Percentiles rank a stretch among this genome's conserved stretches.
Evolutionary conservation across 2,329 filamentous ascomycete species (phyloP).

Genomic region (Colletotrichum navitas): DNA sequence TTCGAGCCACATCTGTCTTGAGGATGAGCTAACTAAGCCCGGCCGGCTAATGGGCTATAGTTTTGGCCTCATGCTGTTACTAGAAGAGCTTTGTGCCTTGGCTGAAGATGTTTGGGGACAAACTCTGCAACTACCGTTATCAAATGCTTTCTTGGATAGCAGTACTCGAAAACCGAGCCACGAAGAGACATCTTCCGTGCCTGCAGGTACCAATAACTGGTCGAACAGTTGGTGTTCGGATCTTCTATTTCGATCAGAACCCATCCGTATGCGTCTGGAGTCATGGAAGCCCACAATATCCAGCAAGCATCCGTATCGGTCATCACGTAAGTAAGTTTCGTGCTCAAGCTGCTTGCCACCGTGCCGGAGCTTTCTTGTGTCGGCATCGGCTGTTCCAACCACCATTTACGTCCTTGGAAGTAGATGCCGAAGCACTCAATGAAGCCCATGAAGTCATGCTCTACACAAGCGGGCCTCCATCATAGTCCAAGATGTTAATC

Average conservation of each 20-base stretch:
- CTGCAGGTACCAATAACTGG: slow-evolving; percentile 16
- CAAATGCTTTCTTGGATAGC: background rate
- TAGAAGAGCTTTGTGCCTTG: slow-evolving; percentile 47
- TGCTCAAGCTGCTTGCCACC: slow-evolving; percentile 47
- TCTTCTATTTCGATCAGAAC: slow-evolving; percentile 41
- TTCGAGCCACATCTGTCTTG: slow-evolving; percentile 47
- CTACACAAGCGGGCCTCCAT: slow-evolving; percentile 44
- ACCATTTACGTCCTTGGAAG: slow-evolving; percentile 42
- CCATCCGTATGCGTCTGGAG: slow-evolving; percentile 42
- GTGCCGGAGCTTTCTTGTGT: slow-evolving; percentile 46
- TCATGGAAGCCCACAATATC: slow-evolving; percentile 46
- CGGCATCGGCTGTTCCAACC: slow-evolving; percentile 47
- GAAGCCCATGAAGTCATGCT: slow-evolving; percentile 49
- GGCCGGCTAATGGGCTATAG: slow-evolving; percentile 51
- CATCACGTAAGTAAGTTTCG: slow-evolving; percentile 48
- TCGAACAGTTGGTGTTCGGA: slow-evolving; percentile 1
- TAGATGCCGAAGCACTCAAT: slow-evolving; percentile 45
- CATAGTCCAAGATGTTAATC: slow-evolving; percentile 48
- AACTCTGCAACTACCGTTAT: background rate
- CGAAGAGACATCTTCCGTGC: background rate
- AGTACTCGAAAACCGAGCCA: background rate
- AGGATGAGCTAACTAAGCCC: slow-evolving; percentile 44
- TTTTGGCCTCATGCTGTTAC: slow-evolving; percentile 48
- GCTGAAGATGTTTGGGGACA: slow-evolving; percentile 47
- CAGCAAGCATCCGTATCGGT: slow-evolving; percentile 44